Evolutionary conservation across 345 rosid genomes (phyloP), one percentile per base, ranked within the genome.

Genomic region (Syzygium grande): DNA sequence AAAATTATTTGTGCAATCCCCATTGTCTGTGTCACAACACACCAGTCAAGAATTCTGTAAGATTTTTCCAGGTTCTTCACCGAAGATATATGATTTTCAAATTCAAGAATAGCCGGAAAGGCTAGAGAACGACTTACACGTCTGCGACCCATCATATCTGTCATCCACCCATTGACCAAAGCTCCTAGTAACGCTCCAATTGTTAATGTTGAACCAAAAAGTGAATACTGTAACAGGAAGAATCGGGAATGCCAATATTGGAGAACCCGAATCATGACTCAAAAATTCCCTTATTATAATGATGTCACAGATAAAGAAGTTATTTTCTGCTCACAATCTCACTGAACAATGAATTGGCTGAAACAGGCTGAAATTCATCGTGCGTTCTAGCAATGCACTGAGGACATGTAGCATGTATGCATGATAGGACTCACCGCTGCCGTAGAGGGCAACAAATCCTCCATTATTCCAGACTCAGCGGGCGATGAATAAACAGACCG

Each of bases 1-100:
- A 91, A 89, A 88, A 95, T 91, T 19, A 87, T 34, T 61, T 91
- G 91, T 29, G 95, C 91, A 27, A 93, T 53, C 92, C 95, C 90
- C 95, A 95, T 94, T 43, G 96, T 86, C 97, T 95, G 95, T 84
- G 29, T 46, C 21, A 73, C 22, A 11, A 21, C 49, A 9, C 80
- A 73, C 38, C 25, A 19, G 25, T 61, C 17, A 61, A 61, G 34
- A 61, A 73, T 34, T 73, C 49, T 51, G 46, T 52, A 55, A 73
- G 80, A 38, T 73, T 11, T 73, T 34, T 52, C 1, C 43, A 13
- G 1, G 4, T 29, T 84, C 41, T 49, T 25, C 55, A 84, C 52
- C 16, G 38, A 49, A 49, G 19, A 46, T 46, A 22, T 73, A 73
- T 4, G 80, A 30, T 22, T 73, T 73, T 73, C 80, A 19, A 30